These are phyloP conservation scores for Haplosporangium sp. DNA, from an alignment of 371 early-diverging fungal genomes.

Conservation along the genomic window DNA sequence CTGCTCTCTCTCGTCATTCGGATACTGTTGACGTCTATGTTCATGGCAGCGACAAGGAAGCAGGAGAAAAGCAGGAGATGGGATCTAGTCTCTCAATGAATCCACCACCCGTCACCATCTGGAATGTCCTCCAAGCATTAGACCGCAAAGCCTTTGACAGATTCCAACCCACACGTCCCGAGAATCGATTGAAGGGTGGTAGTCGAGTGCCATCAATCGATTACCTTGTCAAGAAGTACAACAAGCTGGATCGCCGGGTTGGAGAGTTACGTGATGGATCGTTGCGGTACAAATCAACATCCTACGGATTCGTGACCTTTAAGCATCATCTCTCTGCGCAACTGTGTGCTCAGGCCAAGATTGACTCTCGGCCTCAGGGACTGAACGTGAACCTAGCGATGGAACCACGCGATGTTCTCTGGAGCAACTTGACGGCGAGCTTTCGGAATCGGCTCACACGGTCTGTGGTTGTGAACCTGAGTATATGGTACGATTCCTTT, in stretches of 20 bases:
- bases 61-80: not conserved
- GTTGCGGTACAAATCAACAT: constrained; percentile 62
- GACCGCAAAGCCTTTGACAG: constrained; percentile 29
- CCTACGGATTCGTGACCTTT: constrained; percentile 75
- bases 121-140: constrained; percentile 31
- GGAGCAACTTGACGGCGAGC: constrained; percentile 82
- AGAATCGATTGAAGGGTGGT: constrained; percentile 40
- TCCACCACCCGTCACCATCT: constrained; percentile 24
- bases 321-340: constrained; percentile 62
- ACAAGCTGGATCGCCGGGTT: constrained; percentile 51
- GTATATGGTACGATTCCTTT: constrained; percentile 56
- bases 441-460: constrained; percentile 62
- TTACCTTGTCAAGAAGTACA: constrained; percentile 56
- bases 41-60: constrained; percentile 13
- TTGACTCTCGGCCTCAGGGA: constrained; percentile 74
- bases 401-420: constrained; percentile 93
- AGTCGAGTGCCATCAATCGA: constrained; percentile 54
- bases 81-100: not conserved
- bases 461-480: constrained; percentile 61
- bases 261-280: constrained; percentile 55
- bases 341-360: constrained; percentile 71
- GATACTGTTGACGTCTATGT: constrained; percentile 47
- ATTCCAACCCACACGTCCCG: constrained; percentile 38
- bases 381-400: constrained; percentile 84
- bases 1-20: constrained; percentile 46